These are phyloP conservation scores for Podaxis mareebaensis DNA, from an alignment of 768 basidiomycete species.

Conservation along the genomic window DNA sequence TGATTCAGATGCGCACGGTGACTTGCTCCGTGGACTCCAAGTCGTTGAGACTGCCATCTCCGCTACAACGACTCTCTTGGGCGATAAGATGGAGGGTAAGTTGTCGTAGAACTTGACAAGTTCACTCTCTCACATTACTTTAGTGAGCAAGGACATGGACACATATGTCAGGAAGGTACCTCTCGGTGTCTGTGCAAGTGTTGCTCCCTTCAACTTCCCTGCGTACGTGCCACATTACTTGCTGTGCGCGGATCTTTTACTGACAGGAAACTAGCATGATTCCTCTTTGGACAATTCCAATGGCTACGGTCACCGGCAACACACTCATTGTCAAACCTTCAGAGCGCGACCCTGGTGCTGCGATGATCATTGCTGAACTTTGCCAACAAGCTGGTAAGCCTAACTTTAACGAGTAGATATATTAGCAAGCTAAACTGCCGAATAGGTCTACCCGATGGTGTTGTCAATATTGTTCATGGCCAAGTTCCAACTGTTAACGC, in stretches of 20 bases:
- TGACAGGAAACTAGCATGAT: slow-evolving; percentile 67
- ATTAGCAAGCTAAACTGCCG: neutral
- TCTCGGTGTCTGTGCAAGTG: slow-evolving; percentile 85
- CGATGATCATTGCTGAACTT: slow-evolving; percentile 97
- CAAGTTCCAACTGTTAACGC: slow-evolving; percentile 87
- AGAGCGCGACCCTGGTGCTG: slow-evolving; percentile 95
- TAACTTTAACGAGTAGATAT: neutral
- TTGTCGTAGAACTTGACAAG: slow-evolving; percentile 20
- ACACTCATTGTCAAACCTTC: slow-evolving; percentile 94
- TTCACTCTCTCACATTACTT: slow-evolving; percentile 2
- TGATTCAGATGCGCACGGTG: slow-evolving; percentile 84
- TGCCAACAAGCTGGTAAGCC: slow-evolving; percentile 76
- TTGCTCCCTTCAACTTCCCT: slow-evolving; percentile 89
- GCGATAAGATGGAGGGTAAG: slow-evolving; percentile 89
- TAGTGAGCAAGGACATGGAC: slow-evolving; percentile 96
- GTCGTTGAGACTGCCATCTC: slow-evolving; percentile 81
- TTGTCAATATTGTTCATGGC: slow-evolving; percentile 92
- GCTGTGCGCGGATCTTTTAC: slow-evolving; percentile 4
- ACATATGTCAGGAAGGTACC: slow-evolving; percentile 84
- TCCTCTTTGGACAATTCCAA: slow-evolving; percentile 93
- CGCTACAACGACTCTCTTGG: slow-evolving; percentile 83
- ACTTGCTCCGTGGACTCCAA: slow-evolving; percentile 90
- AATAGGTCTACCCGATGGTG: slow-evolving; percentile 77
- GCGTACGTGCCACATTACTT: slow-evolving; percentile 51
- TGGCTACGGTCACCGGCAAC: slow-evolving; percentile 89